Conservation (phyloP, 306 rosid species). For the Vigna radiata region DNA sequence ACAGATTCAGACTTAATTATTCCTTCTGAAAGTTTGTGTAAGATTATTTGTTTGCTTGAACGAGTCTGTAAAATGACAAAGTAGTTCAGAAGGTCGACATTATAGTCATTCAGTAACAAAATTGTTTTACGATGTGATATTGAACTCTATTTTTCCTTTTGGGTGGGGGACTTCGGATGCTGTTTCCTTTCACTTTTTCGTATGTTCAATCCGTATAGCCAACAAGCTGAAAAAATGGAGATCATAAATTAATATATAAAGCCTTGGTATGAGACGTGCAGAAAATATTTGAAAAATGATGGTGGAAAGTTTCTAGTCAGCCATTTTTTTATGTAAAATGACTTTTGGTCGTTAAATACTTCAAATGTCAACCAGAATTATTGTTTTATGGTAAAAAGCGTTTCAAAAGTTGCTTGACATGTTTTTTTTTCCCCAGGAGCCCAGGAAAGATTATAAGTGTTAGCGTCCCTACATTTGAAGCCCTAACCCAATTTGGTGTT, state of each 20-base stretch:
- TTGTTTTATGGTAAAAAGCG: background rate
- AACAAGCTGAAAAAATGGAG: background rate
- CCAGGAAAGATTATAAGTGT: constrained; percentile 86
- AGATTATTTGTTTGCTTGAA: constrained; percentile 29
- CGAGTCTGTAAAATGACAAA: constrained; percentile 6
- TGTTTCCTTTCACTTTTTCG: too few species aligned
- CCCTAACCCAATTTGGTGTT: constrained; percentile 86
- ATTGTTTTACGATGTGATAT: background rate
- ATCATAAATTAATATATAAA: background rate
- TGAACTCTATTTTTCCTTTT: background rate
- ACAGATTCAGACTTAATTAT: constrained; percentile 17
- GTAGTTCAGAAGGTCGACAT: background rate
- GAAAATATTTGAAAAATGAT: background rate
- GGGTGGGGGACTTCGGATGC: too few species aligned
- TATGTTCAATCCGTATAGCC: background rate
- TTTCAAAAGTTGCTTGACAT: constrained; percentile 28
- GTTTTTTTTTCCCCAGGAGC: constrained; percentile 63
- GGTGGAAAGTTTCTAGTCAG: background rate
- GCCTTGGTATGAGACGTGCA: too few species aligned
- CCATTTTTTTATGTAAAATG: constrained; percentile 8
- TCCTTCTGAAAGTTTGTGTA: constrained; percentile 8
- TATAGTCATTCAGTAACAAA: constrained; percentile 2
- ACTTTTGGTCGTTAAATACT: constrained; percentile 4
- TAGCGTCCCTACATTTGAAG: constrained; percentile 85
- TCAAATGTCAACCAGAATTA: background rate